Conservation (phyloP, 2,329 filamentous ascomycete species). For the Incumbomyces delicatus region DNA sequence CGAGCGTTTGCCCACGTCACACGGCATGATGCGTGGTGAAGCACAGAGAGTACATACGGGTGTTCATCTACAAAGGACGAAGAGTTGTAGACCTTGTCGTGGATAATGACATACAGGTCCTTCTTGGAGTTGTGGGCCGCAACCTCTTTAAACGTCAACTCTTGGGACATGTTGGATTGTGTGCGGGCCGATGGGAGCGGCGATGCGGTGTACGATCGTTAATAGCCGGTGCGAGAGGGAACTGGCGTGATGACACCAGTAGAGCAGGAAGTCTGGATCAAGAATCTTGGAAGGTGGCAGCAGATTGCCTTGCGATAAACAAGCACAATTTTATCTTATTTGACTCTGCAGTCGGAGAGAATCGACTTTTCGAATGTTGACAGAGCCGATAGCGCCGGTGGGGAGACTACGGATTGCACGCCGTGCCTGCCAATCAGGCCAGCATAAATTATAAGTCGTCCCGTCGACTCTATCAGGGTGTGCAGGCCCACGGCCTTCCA, state of each 20-base stretch:
- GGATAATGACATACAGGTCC: conserved; percentile 82
- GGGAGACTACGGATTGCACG: no score
- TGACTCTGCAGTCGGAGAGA: no score
- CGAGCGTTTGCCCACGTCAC: background rate
- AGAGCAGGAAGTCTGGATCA: no score
- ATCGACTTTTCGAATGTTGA: no score
- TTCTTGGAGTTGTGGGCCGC: conserved; percentile 81
- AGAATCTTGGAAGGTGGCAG: no score
- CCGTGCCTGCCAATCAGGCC: no score
- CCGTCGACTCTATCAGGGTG: no score
- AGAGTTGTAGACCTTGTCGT: conserved; percentile 93
- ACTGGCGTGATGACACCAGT: no score
- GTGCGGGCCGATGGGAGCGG: conserved; percentile 6
- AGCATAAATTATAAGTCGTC: no score
- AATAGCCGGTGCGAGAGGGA: background rate
- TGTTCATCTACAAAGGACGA: conserved; percentile 93
- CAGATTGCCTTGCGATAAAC: no score
- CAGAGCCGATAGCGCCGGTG: no score
- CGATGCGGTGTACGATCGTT: background rate
- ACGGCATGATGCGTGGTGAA: background rate
- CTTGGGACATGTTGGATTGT: conserved; percentile 38
- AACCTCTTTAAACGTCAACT: conserved; percentile 71
- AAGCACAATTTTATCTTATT: background rate
- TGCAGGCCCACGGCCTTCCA: no score
- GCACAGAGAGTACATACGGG: conserved; percentile 48